Base-by-base conservation (phyloP, 2,329 filamentous ascomycete species). In the Aspergillus pseudoglaucus region DNA sequence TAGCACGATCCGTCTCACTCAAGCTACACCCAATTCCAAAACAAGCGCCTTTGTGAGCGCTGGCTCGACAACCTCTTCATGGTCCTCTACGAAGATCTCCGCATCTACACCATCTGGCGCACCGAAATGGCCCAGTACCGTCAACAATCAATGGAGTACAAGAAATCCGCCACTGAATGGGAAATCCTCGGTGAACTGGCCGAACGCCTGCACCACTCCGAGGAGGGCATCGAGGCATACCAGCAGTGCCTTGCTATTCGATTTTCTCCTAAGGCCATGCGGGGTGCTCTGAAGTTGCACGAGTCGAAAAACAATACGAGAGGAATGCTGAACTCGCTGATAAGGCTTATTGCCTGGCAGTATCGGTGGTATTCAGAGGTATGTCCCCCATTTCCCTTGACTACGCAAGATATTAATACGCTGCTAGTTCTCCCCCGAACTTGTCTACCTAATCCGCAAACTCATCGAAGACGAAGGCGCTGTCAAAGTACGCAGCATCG, bases 31-130 rank as follows among this genome's bases (percentile, higher is more conserved):
- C 88, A 91, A 59, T 89, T 98, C 64, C 93, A 94, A 66, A 95
- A 96, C 70, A 98, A 98, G 74, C 85, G 93, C 1, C 81, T 98
- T 1, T 98, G 93, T 63, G 93, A 98, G 70, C 84, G 93, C 58
- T 98, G 93, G 93, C 80, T 98, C 2, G 93, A 98, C 70, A 97
- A 95, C 61, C 79, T 98, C 18, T 98, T 98, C 74, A 98, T 98
- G 93, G 93, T 97, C 0, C 79, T 98, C 2, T 98, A 98, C 67
- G 93, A 98, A 68, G 93, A 98, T 63, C 79, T 98, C 15, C 88
- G 93, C 44, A 91, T 98, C 41, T 98, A 98, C 75, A 98, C 93
- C 10, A 98, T 98, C 68, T 98, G 93, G 93, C 85, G 93, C 48
- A 97, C 93, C 0, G 93, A 98, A 67, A 93, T 97, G 82, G 88